phyloP scores from a whole-genome alignment of 148 eudicot genomes.

The Euryodendron excelsum region DNA sequence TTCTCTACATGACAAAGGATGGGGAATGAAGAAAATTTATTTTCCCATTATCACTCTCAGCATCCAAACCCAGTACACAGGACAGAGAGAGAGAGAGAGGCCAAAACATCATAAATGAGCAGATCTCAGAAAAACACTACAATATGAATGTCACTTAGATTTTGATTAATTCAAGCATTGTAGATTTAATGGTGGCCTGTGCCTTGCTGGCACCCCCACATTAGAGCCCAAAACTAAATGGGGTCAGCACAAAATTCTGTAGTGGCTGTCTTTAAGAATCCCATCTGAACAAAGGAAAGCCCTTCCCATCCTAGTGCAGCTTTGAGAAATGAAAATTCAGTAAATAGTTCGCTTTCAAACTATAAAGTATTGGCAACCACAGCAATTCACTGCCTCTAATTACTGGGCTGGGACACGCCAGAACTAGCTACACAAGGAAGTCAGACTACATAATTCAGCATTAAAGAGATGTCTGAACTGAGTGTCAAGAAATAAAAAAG shows the following conservation, averaged over 20 bases:
- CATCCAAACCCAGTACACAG: too few species aligned
- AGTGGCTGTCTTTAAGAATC: neutral
- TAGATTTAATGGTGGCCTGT: neutral
- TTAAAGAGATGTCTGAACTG: conserved; percentile 1
- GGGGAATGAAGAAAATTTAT: neutral
- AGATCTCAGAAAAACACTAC: neutral
- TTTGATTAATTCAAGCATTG: neutral
- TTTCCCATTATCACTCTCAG: too few species aligned
- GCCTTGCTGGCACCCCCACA: neutral
- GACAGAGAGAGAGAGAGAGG: too few species aligned
- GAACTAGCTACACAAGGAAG: neutral
- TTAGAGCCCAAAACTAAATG: neutral
- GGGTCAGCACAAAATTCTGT: too few species aligned
- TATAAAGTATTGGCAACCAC: neutral
- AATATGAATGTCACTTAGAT: neutral
- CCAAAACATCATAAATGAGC: neutral
- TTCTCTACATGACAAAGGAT: neutral
- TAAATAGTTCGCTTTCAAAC: neutral
- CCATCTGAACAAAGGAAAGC: neutral
- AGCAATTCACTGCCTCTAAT: neutral
- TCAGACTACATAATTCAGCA: neutral
- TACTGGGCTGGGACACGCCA: neutral
- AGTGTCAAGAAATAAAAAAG: neutral
- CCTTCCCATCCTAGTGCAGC: neutral
- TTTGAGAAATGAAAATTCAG: neutral